Percentiles rank a stretch among this genome's conserved stretches.
Evolutionary conservation across 2,329 filamentous ascomycete genomes (phyloP).

Genomic region (Diplocarpon rosae): DNA sequence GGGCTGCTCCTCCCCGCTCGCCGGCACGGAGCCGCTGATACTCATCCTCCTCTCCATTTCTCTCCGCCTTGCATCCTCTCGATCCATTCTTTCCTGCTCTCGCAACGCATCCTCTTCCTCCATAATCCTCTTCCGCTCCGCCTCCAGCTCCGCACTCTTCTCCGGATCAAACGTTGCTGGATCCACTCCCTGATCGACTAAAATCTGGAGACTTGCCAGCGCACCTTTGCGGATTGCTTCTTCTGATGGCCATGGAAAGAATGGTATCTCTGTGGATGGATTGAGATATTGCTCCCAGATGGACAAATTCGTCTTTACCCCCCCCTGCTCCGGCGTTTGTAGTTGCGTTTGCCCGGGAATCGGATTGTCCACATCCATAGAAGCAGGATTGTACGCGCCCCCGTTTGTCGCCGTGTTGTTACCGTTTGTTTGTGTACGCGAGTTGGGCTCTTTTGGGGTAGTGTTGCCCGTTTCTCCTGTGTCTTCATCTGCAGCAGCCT

Average conservation of each 20-base stretch:
- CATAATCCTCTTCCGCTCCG: constrained; percentile 19
- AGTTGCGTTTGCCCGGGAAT: constrained; percentile 15
- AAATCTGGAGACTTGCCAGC: constrained; percentile 50
- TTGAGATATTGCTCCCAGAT: constrained; percentile 35
- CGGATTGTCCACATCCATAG: constrained; percentile 19
- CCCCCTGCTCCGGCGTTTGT: constrained; percentile 8
- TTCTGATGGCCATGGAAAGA: constrained; percentile 67
- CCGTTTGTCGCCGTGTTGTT: constrained; percentile 22
- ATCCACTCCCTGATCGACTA: constrained; percentile 51
- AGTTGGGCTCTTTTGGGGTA: constrained; percentile 14
- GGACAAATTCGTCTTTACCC: constrained; percentile 21
- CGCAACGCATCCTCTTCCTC: constrained; percentile 25
- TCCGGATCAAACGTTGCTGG: constrained; percentile 48
- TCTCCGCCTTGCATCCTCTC: constrained; percentile 24
- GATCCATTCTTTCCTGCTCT: constrained; percentile 24
- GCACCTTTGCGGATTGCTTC: constrained; percentile 59
- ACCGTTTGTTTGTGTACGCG: constrained; percentile 23
- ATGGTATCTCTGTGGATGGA: constrained; percentile 44
- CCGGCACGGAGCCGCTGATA: constrained; percentile 12
- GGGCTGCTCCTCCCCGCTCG: constrained; percentile 29
- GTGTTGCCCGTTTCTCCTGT: constrained; percentile 10
- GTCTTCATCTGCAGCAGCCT: constrained; percentile 4
- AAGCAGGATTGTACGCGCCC: constrained; percentile 7
- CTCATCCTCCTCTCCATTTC: constrained; percentile 23
- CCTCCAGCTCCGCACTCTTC: constrained; percentile 29